A percentile compares a stretch with the other conserved stretches of the same genome.
Evolutionary conservation across 805 yeast genomes (phyloP).

Genomic region (Brettanomyces bruxellensis): DNA sequence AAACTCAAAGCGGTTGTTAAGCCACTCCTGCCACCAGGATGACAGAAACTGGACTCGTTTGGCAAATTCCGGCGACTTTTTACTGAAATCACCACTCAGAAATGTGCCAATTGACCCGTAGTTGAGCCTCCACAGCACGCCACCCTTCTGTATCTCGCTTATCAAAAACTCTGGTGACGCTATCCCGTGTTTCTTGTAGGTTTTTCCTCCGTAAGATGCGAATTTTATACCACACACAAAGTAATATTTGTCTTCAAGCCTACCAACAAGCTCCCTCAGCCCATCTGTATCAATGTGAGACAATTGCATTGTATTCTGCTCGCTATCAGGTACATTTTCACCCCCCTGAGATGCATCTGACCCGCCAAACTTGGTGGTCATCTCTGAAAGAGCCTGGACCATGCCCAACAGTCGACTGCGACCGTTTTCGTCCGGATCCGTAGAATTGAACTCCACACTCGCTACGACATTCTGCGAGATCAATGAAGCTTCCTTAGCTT

Average conservation of each 20-base stretch:
- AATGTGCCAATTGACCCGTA: constrained; percentile 19
- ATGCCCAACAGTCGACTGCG: constrained; percentile 10
- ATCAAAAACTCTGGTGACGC: constrained; percentile 27
- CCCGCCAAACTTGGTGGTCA: constrained; percentile 15
- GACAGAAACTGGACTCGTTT: constrained; percentile 5
- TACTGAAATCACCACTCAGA: neutral
- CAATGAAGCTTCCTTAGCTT: no score
- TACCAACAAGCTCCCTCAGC: constrained; percentile 23
- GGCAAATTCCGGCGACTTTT: neutral
- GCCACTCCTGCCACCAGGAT: constrained; percentile 32
- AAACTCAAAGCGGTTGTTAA: constrained; percentile 20
- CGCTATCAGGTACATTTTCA: constrained; percentile 17
- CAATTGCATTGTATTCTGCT: constrained; percentile 15
- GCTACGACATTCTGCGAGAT: no score
- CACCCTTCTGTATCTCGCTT: constrained; percentile 22
- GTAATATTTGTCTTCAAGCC: constrained; percentile 25
- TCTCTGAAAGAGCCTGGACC: constrained; percentile 19
- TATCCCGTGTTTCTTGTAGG: constrained; percentile 17
- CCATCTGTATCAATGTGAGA: constrained; percentile 24
- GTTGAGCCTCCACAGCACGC: constrained; percentile 25
- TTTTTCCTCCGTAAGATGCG: constrained; percentile 7
- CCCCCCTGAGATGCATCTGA: constrained; percentile 9
- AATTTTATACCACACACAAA: constrained; percentile 22
- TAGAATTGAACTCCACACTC: no score
- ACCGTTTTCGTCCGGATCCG: no score